Evolutionary conservation across 805 yeast species (phyloP).

Genomic region (Yamadazyma kitorensis): DNA sequence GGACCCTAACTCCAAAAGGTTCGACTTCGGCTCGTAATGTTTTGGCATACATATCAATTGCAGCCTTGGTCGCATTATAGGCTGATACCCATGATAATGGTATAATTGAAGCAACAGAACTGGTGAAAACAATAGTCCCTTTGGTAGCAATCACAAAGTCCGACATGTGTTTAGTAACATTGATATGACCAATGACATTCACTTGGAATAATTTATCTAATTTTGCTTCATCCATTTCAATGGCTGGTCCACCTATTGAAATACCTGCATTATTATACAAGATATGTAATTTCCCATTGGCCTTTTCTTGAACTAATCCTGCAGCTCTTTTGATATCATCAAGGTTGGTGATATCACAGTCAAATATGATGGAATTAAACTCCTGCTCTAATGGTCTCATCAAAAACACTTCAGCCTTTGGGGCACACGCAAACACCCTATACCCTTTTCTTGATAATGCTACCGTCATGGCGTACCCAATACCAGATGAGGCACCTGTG

Average conservation of each 20-base stretch:
- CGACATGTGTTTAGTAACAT: constrained; percentile 30
- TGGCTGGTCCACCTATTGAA: constrained; percentile 21
- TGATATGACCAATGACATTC: constrained; percentile 39
- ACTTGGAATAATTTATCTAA: constrained; percentile 25
- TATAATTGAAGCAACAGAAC: constrained; percentile 28
- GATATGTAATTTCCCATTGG: constrained; percentile 33
- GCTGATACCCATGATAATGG: constrained; percentile 32
- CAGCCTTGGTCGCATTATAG: constrained; percentile 35
- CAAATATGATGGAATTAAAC: constrained; percentile 25
- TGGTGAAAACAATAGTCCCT: constrained; percentile 38
- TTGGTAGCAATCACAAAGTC: constrained; percentile 27
- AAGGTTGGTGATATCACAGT: constrained; percentile 34
- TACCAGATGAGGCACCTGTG: constrained; percentile 52
- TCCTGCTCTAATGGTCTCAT: constrained; percentile 25
- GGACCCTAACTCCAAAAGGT: constrained; percentile 19
- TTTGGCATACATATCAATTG: constrained; percentile 16
- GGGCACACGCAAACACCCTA: constrained; percentile 34
- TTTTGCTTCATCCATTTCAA: constrained; percentile 26
- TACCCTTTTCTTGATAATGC: constrained; percentile 44
- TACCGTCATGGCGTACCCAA: constrained; percentile 42
- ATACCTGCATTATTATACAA: constrained; percentile 44
- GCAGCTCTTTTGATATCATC: constrained; percentile 25
- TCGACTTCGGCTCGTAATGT: constrained; percentile 15
- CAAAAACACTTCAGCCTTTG: constrained; percentile 16
- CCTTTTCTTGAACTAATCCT: constrained; percentile 19